Evolutionary conservation across 1,284 basidiomycete species (phyloP).

Genomic region (Leccinum glutinopallens): DNA sequence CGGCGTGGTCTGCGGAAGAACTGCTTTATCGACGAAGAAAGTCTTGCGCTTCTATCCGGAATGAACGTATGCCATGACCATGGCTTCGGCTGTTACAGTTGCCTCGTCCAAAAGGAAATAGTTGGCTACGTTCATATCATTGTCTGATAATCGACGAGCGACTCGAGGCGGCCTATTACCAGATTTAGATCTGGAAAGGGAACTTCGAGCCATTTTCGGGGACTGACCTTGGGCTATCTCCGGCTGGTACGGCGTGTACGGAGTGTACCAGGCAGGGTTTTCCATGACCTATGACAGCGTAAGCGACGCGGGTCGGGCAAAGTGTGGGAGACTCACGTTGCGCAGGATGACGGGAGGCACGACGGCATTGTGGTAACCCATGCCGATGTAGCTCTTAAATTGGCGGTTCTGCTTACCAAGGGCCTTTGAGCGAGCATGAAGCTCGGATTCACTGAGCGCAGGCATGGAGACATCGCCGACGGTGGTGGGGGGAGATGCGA

Average conservation of each 20-base stretch:
- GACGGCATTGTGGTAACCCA: constrained; percentile 96
- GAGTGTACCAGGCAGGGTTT: constrained; percentile 98
- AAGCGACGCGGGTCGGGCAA: constrained; percentile 5
- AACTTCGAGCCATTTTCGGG: constrained; percentile 11
- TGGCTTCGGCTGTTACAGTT: constrained; percentile 91
- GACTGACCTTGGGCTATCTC: constrained; percentile 87
- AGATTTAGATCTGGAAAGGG: constrained; percentile 16
- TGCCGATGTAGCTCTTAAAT: constrained; percentile 94
- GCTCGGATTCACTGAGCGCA: constrained; percentile 85
- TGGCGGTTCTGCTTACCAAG: constrained; percentile 80
- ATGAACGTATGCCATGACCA: constrained; percentile 80
- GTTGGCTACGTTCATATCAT: constrained; percentile 98
- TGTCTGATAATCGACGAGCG: constrained; percentile 95
- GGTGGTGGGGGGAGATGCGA: constrained; percentile 61
- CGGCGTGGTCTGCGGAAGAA: constrained; percentile 84
- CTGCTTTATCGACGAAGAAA: constrained; percentile 83
- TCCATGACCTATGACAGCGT: constrained; percentile 74
- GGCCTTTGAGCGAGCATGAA: constrained; percentile 75
- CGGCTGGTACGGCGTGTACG: constrained; percentile 93
- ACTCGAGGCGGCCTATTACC: constrained; percentile 83
- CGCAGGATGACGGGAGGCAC: constrained; percentile 92
- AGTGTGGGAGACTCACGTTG: constrained; percentile 59
- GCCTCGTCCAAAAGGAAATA: constrained; percentile 91
- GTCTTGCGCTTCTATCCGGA: constrained; percentile 75
- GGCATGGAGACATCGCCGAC: constrained; percentile 73